Evolutionary conservation across 2,329 filamentous ascomycete genomes (phyloP).

Genomic region (Ilyonectria mors-panacis): DNA sequence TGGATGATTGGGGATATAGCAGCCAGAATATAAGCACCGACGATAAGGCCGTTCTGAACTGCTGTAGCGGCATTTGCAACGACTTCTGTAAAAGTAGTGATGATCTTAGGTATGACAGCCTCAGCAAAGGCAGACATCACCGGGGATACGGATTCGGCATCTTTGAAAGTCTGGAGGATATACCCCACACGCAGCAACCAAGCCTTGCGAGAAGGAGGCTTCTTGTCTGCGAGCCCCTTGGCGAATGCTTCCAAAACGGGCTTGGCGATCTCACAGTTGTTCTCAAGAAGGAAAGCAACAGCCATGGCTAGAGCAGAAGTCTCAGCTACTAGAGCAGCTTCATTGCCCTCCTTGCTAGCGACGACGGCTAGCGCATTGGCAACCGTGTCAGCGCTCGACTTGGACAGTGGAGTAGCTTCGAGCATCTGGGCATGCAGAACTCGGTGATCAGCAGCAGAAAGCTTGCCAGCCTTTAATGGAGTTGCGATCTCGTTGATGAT

Average conservation of each 20-base stretch:
- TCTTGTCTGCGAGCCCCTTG: conserved; percentile 91
- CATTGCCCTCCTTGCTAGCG: conserved; percentile 89
- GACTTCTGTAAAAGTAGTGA: conserved; percentile 84
- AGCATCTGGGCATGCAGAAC: conserved; percentile 88
- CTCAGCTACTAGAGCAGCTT: conserved; percentile 83
- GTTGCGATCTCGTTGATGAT: conserved; percentile 83
- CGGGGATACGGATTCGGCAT: conserved; percentile 60
- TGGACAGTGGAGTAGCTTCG: conserved; percentile 72
- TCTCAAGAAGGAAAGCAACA: conserved; percentile 73
- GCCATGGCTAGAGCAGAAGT: conserved; percentile 79
- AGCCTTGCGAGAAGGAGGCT: conserved; percentile 79
- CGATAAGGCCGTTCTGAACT: conserved; percentile 86
- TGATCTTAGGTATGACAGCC: conserved; percentile 66
- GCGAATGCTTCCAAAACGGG: conserved; percentile 77
- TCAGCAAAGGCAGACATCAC: conserved; percentile 68
- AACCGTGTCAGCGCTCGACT: conserved; percentile 76
- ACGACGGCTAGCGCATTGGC: conserved; percentile 76
- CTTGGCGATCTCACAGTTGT: conserved; percentile 74
- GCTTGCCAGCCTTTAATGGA: conserved; percentile 87
- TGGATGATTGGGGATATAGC: conserved; percentile 73
- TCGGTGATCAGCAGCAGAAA: conserved; percentile 88
- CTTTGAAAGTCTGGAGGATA: conserved; percentile 72
- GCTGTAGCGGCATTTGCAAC: conserved; percentile 83
- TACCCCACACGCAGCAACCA: conserved; percentile 86
- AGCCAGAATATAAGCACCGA: conserved; percentile 81